Base-by-base conservation (phyloP, 2,329 filamentous ascomycete species). In the Epichloe coenophiala region DNA sequence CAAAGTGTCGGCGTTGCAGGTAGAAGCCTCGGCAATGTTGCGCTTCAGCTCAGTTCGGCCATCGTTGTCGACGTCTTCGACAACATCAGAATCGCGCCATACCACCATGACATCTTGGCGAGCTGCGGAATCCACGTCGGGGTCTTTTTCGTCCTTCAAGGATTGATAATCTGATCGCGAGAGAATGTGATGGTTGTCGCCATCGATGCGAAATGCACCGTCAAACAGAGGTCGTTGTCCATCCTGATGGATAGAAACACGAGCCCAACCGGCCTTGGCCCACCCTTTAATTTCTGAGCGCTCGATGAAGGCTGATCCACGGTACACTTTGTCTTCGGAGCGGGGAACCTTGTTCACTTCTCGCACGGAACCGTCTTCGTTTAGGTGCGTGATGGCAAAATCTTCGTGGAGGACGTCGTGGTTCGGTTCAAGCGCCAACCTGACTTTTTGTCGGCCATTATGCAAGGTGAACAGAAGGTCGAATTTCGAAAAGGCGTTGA, bases 61-160 rank as follows among this genome's bases (percentile, higher is more conserved):
- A 40, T 69, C 66, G 17, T 64, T 59, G 15, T 43, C 51, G 31
- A 51, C 54, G 17, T 50, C 53, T n/a, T 58, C 55, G 35, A 71
- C 65, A 61, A 96, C 80, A 65, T 98, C 93, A 31, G 89, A 95
- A 63, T 97, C 90, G 56, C 90, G 80, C 76, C 88, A 97, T 1
- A 96, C 77, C 37, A 96, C 75, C 90, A 98, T 93, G 62, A 80
- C 84, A 54, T 95, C 86, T 35, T 82, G 77, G 4, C 62, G 73
- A 44, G 71, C 67, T 33, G 73, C 63, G 35, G 69, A 65, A 13
- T 76, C 69, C 7, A 87, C 64, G 27, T 76, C 71, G 2, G 89
- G 87, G 63, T 98, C 93, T 43, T 82, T 70, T 21, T 70, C 65
- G 54, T 88, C 80, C 61, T 79, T 84, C 44, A 87, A 89, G 56